Conservation (phyloP, 2,329 filamentous ascomycete genomes). For the Exophiala lecanii-corni region DNA sequence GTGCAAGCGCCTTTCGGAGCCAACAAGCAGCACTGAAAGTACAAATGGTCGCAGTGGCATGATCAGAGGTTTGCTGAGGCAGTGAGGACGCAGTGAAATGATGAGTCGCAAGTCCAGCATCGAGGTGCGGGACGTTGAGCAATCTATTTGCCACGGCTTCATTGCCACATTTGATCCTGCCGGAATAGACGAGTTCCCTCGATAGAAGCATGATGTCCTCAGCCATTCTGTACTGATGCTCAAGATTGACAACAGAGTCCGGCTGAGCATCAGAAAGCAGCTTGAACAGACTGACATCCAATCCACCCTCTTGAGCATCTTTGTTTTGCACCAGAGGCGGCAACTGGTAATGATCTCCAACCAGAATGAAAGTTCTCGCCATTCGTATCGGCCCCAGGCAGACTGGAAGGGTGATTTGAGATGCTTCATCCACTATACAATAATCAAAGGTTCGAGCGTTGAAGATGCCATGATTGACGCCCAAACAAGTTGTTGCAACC, state of each 20-base stretch:
- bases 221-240: constrained; percentile 98
- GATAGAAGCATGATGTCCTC: constrained; percentile 93
- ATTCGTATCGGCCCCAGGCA: constrained; percentile 91
- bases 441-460: constrained; percentile 89
- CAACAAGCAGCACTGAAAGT: constrained; percentile 57
- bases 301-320: constrained; percentile 74
- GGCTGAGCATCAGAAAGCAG: constrained; percentile 85
- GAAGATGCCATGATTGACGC: constrained; percentile 85
- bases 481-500: constrained; percentile 91
- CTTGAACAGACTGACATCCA: constrained; percentile 93
- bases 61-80: constrained; percentile 5
- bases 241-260: constrained; percentile 79
- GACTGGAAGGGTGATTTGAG: constrained; percentile 92
- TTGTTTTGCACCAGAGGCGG: constrained; percentile 92
- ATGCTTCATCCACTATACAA: constrained; percentile 97
- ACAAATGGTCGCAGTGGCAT: constrained; percentile 27
- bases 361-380: constrained; percentile 87
- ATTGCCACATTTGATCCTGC: constrained; percentile 82
- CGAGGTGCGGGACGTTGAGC: constrained; percentile 64
- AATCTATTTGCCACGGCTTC: constrained; percentile 65
- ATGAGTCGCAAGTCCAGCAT: constrained; percentile 50
- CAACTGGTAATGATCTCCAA: constrained; percentile 94
- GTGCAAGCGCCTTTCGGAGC: constrained; percentile 67
- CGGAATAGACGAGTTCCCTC: constrained; percentile 90
- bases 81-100: constrained; percentile 53